Conservation (phyloP, 768 basidiomycete species). For the Lactifluus pinguis region DNA sequence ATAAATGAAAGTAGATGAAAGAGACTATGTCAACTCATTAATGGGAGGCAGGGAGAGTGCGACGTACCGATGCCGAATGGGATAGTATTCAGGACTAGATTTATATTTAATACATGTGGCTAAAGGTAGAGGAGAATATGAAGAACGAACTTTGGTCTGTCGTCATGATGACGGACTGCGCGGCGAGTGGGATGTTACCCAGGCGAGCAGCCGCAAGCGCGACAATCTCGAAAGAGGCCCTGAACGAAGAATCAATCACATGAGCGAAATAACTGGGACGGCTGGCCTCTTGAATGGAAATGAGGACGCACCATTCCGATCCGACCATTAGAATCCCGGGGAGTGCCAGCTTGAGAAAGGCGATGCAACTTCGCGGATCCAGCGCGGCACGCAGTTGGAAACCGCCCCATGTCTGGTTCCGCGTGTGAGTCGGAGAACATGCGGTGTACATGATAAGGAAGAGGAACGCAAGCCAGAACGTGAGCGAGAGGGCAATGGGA, state of each 20-base stretch:
- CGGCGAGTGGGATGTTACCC: slow-evolving; percentile 57
- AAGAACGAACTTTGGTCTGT: slow-evolving; percentile 54
- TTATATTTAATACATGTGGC: background rate
- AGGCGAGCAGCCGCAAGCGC: slow-evolving; percentile 67
- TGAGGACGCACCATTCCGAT: slow-evolving; percentile 58
- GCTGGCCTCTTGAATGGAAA: background rate
- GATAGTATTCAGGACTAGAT: slow-evolving; percentile 58
- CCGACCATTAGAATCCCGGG: slow-evolving; percentile 75
- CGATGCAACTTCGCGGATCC: slow-evolving; percentile 39
- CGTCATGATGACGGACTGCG: slow-evolving; percentile 75
- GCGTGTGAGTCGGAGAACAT: slow-evolving; percentile 42
- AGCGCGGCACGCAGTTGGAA: slow-evolving; percentile 38
- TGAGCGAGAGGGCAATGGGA: slow-evolving; percentile 56
- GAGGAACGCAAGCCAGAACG: slow-evolving; percentile 60
- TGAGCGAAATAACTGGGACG: background rate
- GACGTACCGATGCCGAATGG: slow-evolving; percentile 58
- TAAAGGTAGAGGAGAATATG: background rate
- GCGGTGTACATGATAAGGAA: slow-evolving; percentile 42
- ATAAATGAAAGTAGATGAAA: background rate
- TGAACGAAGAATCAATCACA: slow-evolving; percentile 21
- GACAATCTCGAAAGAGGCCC: slow-evolving; percentile 79
- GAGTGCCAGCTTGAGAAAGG: slow-evolving; percentile 59
- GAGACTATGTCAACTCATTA: background rate
- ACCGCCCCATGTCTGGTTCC: slow-evolving; percentile 59
- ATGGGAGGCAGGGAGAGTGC: background rate